Base-by-base conservation (phyloP, 2,329 filamentous ascomycete genomes). In the Lecanoromycetidae sp. region DNA sequence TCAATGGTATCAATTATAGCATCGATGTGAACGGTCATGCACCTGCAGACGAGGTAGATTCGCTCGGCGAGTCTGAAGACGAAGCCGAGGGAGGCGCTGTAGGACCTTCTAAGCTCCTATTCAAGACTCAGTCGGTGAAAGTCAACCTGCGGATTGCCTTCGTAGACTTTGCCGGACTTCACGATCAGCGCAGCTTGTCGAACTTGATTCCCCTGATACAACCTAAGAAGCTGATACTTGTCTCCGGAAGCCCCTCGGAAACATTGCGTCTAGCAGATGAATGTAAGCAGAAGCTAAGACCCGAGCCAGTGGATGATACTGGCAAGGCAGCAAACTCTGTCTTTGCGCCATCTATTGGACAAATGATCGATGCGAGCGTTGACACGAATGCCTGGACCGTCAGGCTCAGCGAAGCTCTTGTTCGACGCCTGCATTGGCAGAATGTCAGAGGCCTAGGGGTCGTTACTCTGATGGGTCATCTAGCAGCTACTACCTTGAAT, bases 321-420 rank as follows among this genome's bases (percentile, higher is more conserved):
- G 65, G 67, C 37, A 67, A 71, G 15, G 29, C 48, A 10, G 48
- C 52, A 5, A 74, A 79, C 29, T 80, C 88, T 53, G 85, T 98
- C 4, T 90, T 90, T 60, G 87, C 86, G 0, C 91, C 91, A 1
- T 64, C 69, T 8, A 70, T 85, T n/a, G 87, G 87, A 20, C 70
- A 75, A 27, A 70, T 73, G 12, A 74, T 98, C 34, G 82, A 98
- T 63, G 91, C 90, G 10, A 95, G 88, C 59, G 90, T 96, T 34
- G 91, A 98, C 61, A 96, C 90, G 4, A 95, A 96, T 61, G 88
- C 91, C 3, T 98, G 93, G 91, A 82, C 85, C 20, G 84, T 98
- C 51, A 94, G 88, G 64, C 74, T 98, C 15, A 87, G 86, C 40
- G 85, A 90, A 56, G 71, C 77, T 36, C 77, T 98, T 17, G 84